Base-by-base conservation (phyloP, 805 yeast genomes). In the Candida nonsorbophila region DNA sequence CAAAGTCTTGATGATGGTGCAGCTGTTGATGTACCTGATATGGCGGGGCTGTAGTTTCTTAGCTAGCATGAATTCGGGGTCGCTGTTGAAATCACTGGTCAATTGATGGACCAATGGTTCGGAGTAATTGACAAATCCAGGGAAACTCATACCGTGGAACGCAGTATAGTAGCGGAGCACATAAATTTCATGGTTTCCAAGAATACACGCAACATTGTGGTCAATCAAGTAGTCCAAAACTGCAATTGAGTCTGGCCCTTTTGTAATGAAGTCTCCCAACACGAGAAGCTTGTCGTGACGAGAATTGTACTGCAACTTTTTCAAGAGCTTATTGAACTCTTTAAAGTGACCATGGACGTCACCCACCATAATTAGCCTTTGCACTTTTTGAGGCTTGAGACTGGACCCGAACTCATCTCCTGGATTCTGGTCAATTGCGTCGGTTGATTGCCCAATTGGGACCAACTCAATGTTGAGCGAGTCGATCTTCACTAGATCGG, bases 111-210 rank as follows among this genome's bases (percentile, higher is more conserved):
- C 36, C 6, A 14, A 24, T 30, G 45, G 26, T n/a, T 24, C 21
- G 8, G 29, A 21, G 11, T 29, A 25, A 12, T 29, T 34, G 10
- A 32, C 43, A 39, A 58, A 51, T 24, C 32, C 40, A 14, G 70
- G 62, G 17, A 51, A 44, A 22, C 44, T 42, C 32, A 76, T 54
- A 15, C 72, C 70, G 52, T 77, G 87, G 44, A 61, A 69, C 35
- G 57, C 73, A 14, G 79, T 74, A 47, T 85, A 85, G 45, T 78
- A 59, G 31, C 76, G 68, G 40, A 88, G 48, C 7, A 82, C 71
- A 36, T 77, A 78, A 37, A 79, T 67, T 54, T 88, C 97, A 53
- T 90, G 96, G 59, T 88, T 88, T 0, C 97, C 97, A 34, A 92
- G 59, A 3, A 88, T 75, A 49, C 95, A 87, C 30, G 74, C 77